Base-by-base conservation (phyloP, 1,139 yeast species). In the Debaryomyces sp. region DNA sequence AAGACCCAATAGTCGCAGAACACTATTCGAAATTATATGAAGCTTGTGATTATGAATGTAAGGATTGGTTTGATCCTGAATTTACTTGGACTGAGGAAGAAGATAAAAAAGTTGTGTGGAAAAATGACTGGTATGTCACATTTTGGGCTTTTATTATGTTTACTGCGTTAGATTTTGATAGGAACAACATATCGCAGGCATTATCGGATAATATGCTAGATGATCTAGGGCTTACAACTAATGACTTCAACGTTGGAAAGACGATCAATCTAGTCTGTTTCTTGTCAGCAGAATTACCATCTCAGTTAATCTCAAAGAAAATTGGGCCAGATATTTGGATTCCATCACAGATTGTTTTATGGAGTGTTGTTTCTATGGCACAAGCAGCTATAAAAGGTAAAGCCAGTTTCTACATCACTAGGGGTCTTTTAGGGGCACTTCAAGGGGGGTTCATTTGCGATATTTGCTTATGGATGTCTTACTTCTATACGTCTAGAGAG, bases 371-470 rank as follows among this genome's bases (percentile, higher is more conserved):
- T 24, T 64, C 72, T 13, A 59, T 63, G 38, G 52, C 56, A 18
- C 75, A 71, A 50, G 65, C 62, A 4, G 60, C 64, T 3, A 51
- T 70, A 32, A 54, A 45, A 12, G 61, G 59, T 17, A 64, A 57
- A 47, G 55, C 60, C 1, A 63, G 66, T 1, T 70, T 68, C 48
- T 59, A 57, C 47, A 56, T 57, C 15, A 64, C 71, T 10, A 51
- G 74, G 47, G 67, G 61, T 5, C 51, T 68, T 18, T 52, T 68
- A 33, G 74, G 71, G 7, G 50, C 57, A 8, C 55, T 67, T 23
- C 67, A 68, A 54, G 66, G 72, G 47, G 72, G 73, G 1, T 67
- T 68, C 47, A 64, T 69, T 42, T 67, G 71, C 39, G 73, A 69
- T 41, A 56, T 63, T 41, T 64, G 66, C n/a, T 54, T 61, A 34